A percentile compares a stretch with the other conserved stretches of the same genome.
phyloP scores from a whole-genome alignment of 2,329 filamentous ascomycete species.

The Karstenula rhodostoma region DNA sequence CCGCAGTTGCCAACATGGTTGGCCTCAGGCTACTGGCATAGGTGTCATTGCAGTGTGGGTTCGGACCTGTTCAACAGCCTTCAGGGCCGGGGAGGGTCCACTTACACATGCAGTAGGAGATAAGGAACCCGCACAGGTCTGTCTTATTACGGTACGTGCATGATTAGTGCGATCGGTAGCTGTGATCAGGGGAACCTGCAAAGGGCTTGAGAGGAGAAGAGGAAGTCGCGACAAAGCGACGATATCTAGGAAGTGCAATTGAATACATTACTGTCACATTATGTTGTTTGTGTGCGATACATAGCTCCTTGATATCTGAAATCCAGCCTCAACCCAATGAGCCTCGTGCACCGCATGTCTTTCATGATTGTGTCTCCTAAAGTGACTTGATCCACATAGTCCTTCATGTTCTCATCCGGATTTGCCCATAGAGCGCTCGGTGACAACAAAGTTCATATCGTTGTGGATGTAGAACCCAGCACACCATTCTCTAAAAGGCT shows the following conservation, averaged over 20 bases:
- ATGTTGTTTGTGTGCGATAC: neutral
- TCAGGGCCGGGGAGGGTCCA: neutral
- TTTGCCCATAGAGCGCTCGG: neutral
- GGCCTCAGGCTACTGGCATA: neutral
- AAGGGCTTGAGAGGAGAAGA: neutral
- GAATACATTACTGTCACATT: neutral
- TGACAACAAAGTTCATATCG: neutral
- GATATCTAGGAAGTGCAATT: neutral
- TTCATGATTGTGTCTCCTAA: slow-evolving; percentile 11
- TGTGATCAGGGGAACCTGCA: neutral
- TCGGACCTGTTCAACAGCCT: neutral
- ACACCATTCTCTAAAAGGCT: neutral
- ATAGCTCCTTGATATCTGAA: neutral
- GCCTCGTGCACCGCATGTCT: neutral
- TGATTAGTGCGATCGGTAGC: too few relatives aligned
- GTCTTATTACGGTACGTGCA: too few relatives aligned
- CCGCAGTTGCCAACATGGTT: neutral
- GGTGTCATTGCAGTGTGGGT: neutral
- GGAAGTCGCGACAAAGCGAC: neutral
- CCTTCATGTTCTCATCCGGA: neutral
- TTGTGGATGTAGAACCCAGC: neutral
- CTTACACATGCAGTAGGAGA: neutral
- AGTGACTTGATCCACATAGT: neutral
- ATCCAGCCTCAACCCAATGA: neutral
- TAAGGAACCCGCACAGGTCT: too few relatives aligned